Evolutionary conservation across 78 protist genomes (phyloP).

Genomic region (Dictyostelium discoideum): DNA sequence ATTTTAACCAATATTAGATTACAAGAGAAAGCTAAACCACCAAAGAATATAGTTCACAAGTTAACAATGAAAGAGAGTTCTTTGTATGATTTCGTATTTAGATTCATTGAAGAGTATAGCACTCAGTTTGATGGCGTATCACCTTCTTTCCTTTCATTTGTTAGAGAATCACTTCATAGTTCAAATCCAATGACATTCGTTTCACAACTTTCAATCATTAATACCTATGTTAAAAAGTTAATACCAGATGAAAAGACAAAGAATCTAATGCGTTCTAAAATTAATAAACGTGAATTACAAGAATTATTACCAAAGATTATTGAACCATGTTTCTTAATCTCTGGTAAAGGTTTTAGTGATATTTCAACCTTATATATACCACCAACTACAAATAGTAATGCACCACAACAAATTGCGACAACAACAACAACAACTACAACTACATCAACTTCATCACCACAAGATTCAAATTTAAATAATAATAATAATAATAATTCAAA

Average conservation of each 20-base stretch:
- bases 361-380: constrained; percentile 58
- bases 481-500: not conserved
- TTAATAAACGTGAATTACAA: constrained; percentile 66
- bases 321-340: constrained; percentile 72
- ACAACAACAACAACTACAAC: not conserved
- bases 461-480: not conserved
- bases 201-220: constrained; percentile 38
- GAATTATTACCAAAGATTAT: constrained; percentile 76
- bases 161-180: constrained; percentile 27
- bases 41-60: constrained; percentile 33
- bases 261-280: not conserved
- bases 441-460: not conserved
- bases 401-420: not conserved
- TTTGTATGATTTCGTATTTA: constrained; percentile 47
- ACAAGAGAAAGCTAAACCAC: constrained; percentile 45
- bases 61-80: constrained; percentile 50
- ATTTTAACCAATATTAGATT: constrained; percentile 3
- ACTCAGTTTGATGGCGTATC: constrained; percentile 43
- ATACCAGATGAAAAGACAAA: constrained; percentile 41
- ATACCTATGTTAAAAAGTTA: constrained; percentile 34
- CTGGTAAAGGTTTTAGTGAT: constrained; percentile 77
- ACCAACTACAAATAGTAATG: not conserved
- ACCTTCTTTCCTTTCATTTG: constrained; percentile 21
- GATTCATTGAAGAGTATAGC: constrained; percentile 52
- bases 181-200: constrained; percentile 74